Conservation (phyloP, 805 yeast species). For the Metschnikowia peoriensis region DNA sequence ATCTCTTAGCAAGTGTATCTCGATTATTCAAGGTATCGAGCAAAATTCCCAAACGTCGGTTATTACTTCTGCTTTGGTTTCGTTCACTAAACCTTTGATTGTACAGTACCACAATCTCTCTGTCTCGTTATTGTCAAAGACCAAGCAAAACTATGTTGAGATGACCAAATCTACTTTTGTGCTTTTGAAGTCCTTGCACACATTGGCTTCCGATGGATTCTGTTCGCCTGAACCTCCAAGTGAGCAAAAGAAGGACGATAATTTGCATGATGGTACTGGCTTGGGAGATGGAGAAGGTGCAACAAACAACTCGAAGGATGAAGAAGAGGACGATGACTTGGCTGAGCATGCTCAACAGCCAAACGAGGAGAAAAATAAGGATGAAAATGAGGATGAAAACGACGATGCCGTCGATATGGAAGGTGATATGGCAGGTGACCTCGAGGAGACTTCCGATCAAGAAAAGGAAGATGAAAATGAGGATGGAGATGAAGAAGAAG, state of each 20-base stretch:
- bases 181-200: conserved; percentile 53
- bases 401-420: conserved; percentile 92
- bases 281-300: conserved; percentile 93
- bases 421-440: conserved; percentile 95
- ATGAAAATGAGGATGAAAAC: conserved; percentile 59
- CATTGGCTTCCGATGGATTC: conserved; percentile 77
- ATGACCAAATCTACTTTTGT: conserved; percentile 62
- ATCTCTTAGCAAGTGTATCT: conserved; percentile 36
- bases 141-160: conserved; percentile 48
- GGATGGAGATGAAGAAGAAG: conserved; percentile 37
- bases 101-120: conserved; percentile 56
- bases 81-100: conserved; percentile 62
- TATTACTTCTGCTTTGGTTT: conserved; percentile 46
- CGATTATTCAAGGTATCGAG: conserved; percentile 33
- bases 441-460: conserved; percentile 75
- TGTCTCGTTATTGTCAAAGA: conserved; percentile 40
- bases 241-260: conserved; percentile 57
- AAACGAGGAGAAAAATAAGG: conserved; percentile 64
- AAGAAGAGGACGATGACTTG: conserved; percentile 88
- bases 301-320: conserved; percentile 73
- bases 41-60: conserved; percentile 37
- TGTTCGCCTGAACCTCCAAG: conserved; percentile 84
- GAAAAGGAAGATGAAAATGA: conserved; percentile 51
- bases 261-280: conserved; percentile 83
- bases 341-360: conserved; percentile 74